phyloP scores from a whole-genome alignment of 1,284 basidiomycete species.

The Cryptococcus floricola region DNA sequence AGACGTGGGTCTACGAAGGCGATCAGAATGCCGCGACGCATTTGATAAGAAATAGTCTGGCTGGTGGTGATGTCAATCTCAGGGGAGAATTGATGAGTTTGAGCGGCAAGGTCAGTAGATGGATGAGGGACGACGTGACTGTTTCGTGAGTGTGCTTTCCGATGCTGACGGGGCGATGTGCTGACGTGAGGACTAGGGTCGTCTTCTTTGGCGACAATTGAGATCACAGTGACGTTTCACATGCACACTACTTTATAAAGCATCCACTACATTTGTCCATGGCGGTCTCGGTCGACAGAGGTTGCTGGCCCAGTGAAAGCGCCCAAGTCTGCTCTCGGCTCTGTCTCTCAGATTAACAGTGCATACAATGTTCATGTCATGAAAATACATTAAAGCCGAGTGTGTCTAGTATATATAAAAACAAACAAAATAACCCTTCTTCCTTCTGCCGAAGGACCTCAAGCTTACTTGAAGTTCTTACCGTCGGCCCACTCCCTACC shows the following conservation, averaged over 20 bases:
- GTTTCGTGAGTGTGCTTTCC: constrained; percentile 65
- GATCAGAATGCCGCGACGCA: constrained; percentile 87
- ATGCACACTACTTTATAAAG: too few species aligned
- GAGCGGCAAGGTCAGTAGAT: constrained; percentile 71
- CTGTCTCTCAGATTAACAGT: too few species aligned
- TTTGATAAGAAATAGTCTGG: constrained; percentile 89
- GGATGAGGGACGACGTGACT: constrained; percentile 82
- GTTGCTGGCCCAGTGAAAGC: too few species aligned
- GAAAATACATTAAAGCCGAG: background rate
- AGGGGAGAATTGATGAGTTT: constrained; percentile 77
- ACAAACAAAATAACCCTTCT: background rate
- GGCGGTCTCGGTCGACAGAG: too few species aligned
- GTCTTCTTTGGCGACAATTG: background rate
- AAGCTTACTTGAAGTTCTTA: constrained; percentile 50
- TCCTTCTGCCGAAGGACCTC: background rate
- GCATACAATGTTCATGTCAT: background rate
- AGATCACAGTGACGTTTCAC: background rate
- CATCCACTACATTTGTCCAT: too few species aligned
- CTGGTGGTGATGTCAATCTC: constrained; percentile 68
- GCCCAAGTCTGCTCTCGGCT: too few species aligned
- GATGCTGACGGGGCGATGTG: background rate
- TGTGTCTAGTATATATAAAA: constrained; percentile 1
- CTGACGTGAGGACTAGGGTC: constrained; percentile 1
- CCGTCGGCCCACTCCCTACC: constrained; percentile 74
- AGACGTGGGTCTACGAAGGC: constrained; percentile 69